Percentiles rank a stretch among this genome's conserved stretches.
Conservation (phyloP, 2,329 filamentous ascomycete genomes). For the Penicillium sp. region DNA sequence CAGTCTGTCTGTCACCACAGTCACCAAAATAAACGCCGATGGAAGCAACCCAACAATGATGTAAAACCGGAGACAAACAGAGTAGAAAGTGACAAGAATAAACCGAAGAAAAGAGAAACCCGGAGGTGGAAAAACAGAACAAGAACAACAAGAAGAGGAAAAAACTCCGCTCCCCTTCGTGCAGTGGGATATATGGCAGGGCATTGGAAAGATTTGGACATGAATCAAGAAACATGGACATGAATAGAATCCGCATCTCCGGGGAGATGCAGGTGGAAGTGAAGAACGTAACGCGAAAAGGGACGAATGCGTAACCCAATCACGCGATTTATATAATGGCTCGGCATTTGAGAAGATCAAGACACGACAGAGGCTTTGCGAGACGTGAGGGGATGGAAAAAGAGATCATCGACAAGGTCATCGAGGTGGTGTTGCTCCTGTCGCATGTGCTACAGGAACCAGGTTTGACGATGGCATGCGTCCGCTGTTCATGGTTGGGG, state of each 20-base stretch:
- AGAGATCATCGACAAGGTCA: slow-evolving; percentile 14
- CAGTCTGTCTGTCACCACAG: slow-evolving; percentile 26
- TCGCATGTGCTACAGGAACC: slow-evolving; percentile 33
- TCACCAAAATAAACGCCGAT: slow-evolving; percentile 19
- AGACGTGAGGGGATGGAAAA: neutral
- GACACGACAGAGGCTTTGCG: neutral
- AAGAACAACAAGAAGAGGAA: slow-evolving; percentile 2
- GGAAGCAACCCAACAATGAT: neutral
- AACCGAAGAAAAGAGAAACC: slow-evolving; percentile 1
- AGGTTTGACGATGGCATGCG: slow-evolving; percentile 34
- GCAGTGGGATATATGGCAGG: slow-evolving; percentile 27
- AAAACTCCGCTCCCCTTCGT: slow-evolving; percentile 24
- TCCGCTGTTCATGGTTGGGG: slow-evolving; percentile 34
- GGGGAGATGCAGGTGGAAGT: neutral
- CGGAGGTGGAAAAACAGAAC: slow-evolving; percentile 4
- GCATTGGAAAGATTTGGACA: slow-evolving; percentile 12
- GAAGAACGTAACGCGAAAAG: neutral
- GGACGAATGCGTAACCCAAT: neutral
- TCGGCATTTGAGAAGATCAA: neutral
- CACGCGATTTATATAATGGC: neutral
- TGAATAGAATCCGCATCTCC: slow-evolving; percentile 16
- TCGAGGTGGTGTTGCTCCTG: slow-evolving; percentile 38
- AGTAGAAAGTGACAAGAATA: slow-evolving; percentile 2
- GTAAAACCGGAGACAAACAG: slow-evolving; percentile 4
- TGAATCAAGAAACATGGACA: slow-evolving; percentile 14